A percentile compares a stretch with the other conserved stretches of the same genome.
phyloP scores from a whole-genome alignment of 257 asterid genomes.

The Nyctanthes arbortristis region DNA sequence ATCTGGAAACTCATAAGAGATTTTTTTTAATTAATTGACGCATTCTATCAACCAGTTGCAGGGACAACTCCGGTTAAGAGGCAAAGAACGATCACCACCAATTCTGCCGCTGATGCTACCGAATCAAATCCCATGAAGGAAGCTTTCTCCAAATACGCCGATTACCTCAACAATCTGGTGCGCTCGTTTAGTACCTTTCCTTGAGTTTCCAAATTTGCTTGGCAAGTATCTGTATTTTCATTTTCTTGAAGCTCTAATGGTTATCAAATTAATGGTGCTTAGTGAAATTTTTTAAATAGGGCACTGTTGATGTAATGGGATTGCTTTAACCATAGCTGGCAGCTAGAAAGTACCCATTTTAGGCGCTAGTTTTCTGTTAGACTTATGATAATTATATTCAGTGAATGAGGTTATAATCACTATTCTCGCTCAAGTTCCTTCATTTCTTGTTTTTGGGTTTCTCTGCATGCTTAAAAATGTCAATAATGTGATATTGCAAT shows the following conservation, averaged over 20 bases:
- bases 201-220: background rate
- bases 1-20: background rate
- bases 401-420: too few relatives aligned
- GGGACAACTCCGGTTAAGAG: conserved; percentile 44
- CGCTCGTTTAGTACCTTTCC: background rate
- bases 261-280: background rate
- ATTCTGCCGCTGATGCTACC: conserved; percentile 20
- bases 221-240: background rate
- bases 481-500: background rate
- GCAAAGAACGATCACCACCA: conserved; percentile 51
- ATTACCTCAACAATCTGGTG: conserved; percentile 71
- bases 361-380: background rate
- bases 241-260: background rate
- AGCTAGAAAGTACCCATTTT: background rate
- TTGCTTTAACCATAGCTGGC: too few relatives aligned
- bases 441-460: background rate
- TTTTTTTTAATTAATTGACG: conserved; percentile 7
- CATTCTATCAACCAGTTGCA: conserved; percentile 54
- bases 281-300: background rate
- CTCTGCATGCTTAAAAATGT: conserved; percentile 2
- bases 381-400: too few relatives aligned
- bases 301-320: background rate
- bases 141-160: conserved; percentile 66
- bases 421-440: background rate
- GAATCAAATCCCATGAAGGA: conserved; percentile 55